Base-by-base conservation (phyloP, 208 protist species). In the Leptomonas pyrrhocoris region DNA sequence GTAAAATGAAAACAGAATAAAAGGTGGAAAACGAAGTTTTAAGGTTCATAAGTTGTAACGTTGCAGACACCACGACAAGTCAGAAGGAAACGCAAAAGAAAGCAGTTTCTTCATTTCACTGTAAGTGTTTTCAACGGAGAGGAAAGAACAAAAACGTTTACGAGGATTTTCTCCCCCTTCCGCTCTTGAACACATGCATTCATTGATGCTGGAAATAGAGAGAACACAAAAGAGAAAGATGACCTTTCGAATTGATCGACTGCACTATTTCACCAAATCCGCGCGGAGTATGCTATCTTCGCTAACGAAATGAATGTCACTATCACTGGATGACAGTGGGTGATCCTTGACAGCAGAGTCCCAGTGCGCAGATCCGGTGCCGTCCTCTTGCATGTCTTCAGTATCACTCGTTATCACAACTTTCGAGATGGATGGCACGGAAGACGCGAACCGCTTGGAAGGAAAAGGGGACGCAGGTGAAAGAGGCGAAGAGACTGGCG, bases 251-350 rank as follows among this genome's bases (percentile, higher is more conserved):
- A 13, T 34, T 23, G 5, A 27, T 59, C 43, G 54, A 6, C 19
- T 45, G 28, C 7, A 45, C 21, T 42, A 57, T 18, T 34, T 49
- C 45, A 65, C 27, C 21, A 45, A 30, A 19, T 51, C 30, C 16
- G 48, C 15, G 25, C 21, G 36, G 3, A 16, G 53, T 7, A 21
- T 40, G 21, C 30, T 77, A 15, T 48, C 58, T 8, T 55, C 28
- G 21, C 48, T 46, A 27, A 61, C 56, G 25, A 61, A 11, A 25
- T 67, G 38, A 27, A 62, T 68, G 36, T 77, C 72, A 9, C 21
- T 61, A 48, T 77, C 72, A 30, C 72, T 77, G 0, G 62, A 77
- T 27, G 72, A 77, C 38, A 77, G 15, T 36, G 25, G 58, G 49
- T 68, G 42, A 28, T 77, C 46, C n/a, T 28, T 45, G 9, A 0